Evolutionary conservation across 2,329 filamentous ascomycete species (phyloP), one percentile per base, ranked within the genome.

Genomic region (Phymatotrichopsis omnivora): DNA sequence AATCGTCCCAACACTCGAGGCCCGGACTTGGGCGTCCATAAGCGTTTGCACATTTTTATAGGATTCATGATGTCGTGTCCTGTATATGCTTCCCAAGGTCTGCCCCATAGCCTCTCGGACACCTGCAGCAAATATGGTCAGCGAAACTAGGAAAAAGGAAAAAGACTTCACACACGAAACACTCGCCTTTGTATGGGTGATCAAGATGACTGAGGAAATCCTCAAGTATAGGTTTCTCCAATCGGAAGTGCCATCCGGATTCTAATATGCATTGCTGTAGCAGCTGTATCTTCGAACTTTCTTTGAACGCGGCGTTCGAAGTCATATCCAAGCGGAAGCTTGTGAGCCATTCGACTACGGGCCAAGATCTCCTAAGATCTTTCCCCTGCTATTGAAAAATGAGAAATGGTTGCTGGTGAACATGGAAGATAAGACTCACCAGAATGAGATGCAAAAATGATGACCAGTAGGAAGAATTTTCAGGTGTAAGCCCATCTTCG

Each of bases 271-370:
- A 75, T 56, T 93, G 85, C 56, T 95, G 85, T 14, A 98, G 70
- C 23, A 98, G 69, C 55, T 91, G 81, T 12, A 98, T 85, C 67
- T 96, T 95, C 22, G 89, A 93, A 44, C 89, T 94, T 63, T 98
- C 93, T 63, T 98, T 98, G 73, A 98, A 98, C 0, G 91, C 91
- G 3, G 93, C 91, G 61, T 96, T 95, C 0, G 89, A 95, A 5
- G 76, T 71, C 80, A 96, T 89, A 61, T 98, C 91, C 7, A 98
- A 71, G 23, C 85, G 76, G 74, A 96, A 96, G 42, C 79, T 76
- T 35, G 82, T 76, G 16, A 98, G 70, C 64, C 78, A 81, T 53
- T 91, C 81, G 27, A 94, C 75, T 52, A 98, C 73, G 54, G 93
- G 89, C 69, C 82, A 86, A 3, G 79, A 79, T 52, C 89, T 78